Conservation (phyloP, 169 alveolate species). For the Plasmodium fragile region DNA sequence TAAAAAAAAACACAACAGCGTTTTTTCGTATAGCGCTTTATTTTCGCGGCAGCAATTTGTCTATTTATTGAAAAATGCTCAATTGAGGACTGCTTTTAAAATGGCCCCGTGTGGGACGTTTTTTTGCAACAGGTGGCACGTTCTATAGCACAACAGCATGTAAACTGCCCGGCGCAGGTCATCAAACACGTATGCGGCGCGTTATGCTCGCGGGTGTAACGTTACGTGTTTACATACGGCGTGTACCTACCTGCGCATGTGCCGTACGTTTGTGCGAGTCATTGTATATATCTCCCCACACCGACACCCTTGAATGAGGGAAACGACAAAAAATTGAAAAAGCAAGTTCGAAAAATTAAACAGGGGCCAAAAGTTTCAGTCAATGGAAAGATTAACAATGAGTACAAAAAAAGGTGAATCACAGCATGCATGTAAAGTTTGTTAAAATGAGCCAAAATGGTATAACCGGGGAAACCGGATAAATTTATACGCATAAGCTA, state of each 20-base stretch:
- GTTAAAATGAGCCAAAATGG: not conserved
- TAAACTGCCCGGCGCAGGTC: not conserved
- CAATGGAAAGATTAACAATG: not conserved
- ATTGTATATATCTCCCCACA: not conserved
- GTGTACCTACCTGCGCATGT: not conserved
- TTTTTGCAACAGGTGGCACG: not conserved
- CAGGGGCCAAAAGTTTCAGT: not conserved
- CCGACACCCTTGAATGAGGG: not conserved
- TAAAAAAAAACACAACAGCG: not conserved
- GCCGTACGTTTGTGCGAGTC: not conserved
- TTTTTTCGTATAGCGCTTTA: not conserved
- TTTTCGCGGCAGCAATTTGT: not conserved
- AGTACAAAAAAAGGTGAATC: not conserved
- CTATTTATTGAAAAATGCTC: not conserved
- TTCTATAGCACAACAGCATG: not conserved
- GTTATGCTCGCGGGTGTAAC: not conserved
- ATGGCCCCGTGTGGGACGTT: not conserved
- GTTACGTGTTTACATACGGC: not conserved
- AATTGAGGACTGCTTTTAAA: not conserved
- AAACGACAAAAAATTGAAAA: not conserved
- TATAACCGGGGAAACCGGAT: not conserved
- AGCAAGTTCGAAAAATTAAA: not conserved
- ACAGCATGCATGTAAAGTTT: not conserved
- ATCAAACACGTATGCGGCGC: not conserved
- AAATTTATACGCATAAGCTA: not conserved